Evolutionary conservation across 306 rosid genomes (phyloP), one percentile per base, ranked within the genome.

Genomic region (Acacia melanoxylon): DNA sequence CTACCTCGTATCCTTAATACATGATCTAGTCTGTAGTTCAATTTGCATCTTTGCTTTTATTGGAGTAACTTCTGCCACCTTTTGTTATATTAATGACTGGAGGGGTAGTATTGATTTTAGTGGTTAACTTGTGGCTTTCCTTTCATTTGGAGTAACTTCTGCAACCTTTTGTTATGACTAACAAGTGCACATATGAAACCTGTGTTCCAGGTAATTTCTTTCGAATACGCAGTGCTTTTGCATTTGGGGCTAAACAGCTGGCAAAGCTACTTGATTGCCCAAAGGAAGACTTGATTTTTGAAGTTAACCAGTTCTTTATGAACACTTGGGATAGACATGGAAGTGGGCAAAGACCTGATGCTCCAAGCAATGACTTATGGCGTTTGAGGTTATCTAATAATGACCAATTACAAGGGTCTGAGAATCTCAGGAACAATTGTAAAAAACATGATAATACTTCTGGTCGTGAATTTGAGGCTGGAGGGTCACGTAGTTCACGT

Each of bases 281-380:
- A 22, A 85, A 91, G 77, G 97, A 92, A 58, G 95, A 92, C 20
- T 81, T 94, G 72, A 71, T 62, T 84, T 82, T 74, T 25, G 99
- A 96, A 91, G 92, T 96, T 84, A 92, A 94, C 83, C 97, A 91
- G 70, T 96, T 96, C 90, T 96, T 96, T 84, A 75, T 86, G 78
- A 96, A 96, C 88, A 96, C 99, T 51, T 96, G 98, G 99, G 97
- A 93, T 31, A 90, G 99, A 81, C 99, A 96, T 89, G 99, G 97
- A 70, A 94, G 91, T 83, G 98, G 98, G 76, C 94, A 92, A 80
- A 90, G 99, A 9, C 98, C 99, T 84, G 99, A 96, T 92, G 98
- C 91, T 59, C 97, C 97, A 67, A 87, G 73, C 85, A 90, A 61
- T 75, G 95, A 92, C 78, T 82, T 92, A 49, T 81, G 79, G 85